phyloP scores from a whole-genome alignment of 1,284 basidiomycete species.

The Ceratobasidium sp. region DNA sequence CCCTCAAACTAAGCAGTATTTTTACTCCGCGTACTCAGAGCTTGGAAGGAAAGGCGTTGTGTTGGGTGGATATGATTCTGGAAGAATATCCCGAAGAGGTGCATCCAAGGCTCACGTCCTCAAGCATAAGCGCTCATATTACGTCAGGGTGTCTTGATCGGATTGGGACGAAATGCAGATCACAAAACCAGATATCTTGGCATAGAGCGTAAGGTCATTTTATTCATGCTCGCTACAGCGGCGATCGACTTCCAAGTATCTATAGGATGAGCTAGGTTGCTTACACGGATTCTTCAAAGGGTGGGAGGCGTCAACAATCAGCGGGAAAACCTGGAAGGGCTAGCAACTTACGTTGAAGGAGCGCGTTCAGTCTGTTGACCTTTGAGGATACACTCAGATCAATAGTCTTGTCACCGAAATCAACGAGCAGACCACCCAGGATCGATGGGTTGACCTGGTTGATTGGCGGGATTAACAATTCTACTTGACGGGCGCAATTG shows the following conservation, averaged over 20 bases:
- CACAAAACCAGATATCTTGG: too few relatives aligned
- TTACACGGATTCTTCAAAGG: conserved; percentile 44
- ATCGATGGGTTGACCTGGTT: conserved; percentile 88
- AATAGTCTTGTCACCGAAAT: conserved; percentile 98
- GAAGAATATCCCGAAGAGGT: too few relatives aligned
- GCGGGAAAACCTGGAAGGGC: conserved; percentile 18
- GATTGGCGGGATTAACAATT: conserved; percentile 22
- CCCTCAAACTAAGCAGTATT: too few relatives aligned
- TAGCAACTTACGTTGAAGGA: conserved; percentile 75
- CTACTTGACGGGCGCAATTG: conserved; percentile 22
- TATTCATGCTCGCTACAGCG: not conserved
- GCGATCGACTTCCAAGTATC: not conserved
- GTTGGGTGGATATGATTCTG: too few relatives aligned
- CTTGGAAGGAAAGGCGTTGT: too few relatives aligned
- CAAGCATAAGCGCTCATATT: not conserved
- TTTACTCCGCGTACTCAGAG: too few relatives aligned
- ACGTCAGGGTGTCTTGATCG: too few relatives aligned
- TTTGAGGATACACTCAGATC: conserved; percentile 94
- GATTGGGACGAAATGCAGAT: too few relatives aligned
- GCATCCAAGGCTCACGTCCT: too few relatives aligned
- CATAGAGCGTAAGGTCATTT: conserved; percentile 1
- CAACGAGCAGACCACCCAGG: conserved; percentile 92
- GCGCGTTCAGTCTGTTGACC: conserved; percentile 94
- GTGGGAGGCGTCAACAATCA: not conserved
- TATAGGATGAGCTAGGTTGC: not conserved